Evolutionary conservation across 192 early-diverging fungal species (phyloP).

Genomic region (Entomortierella chlamydospora): DNA sequence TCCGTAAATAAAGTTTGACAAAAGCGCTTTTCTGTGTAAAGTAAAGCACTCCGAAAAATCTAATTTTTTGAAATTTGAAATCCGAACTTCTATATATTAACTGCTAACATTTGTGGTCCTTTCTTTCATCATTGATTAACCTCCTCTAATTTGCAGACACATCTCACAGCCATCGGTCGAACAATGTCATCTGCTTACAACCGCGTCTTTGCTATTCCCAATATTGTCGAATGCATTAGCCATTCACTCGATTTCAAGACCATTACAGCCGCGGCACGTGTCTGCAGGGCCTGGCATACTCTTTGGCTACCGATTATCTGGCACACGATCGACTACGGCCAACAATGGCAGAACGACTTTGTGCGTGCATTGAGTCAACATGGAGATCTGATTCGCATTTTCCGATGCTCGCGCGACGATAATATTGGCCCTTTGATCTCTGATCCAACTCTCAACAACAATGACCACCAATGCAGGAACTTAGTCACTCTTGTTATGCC

Average conservation of each 20-base stretch:
- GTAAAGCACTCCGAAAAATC: no score
- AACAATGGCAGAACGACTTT: conserved; percentile 16
- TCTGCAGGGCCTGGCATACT: conserved; percentile 12
- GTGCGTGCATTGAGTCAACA: neutral
- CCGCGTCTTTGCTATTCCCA: conserved; percentile 1
- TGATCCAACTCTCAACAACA: neutral
- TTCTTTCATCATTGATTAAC: no score
- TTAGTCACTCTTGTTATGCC: conserved; percentile 18
- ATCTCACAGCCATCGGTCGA: no score
- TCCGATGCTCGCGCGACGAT: conserved; percentile 14
- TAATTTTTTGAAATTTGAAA: no score
- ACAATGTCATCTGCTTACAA: conserved; percentile 1
- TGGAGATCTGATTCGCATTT: conserved; percentile 15
- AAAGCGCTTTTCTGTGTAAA: no score
- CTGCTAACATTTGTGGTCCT: no score
- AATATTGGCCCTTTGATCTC: conserved; percentile 12
- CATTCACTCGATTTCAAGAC: conserved; percentile 4
- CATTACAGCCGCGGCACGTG: conserved; percentile 1
- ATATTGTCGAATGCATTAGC: conserved; percentile 16
- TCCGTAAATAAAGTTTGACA: no score
- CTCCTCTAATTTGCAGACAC: no score
- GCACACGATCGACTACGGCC: conserved; percentile 15
- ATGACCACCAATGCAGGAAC: conserved; percentile 3
- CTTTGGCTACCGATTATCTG: conserved; percentile 17
- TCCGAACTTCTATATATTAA: no score